Conservation (phyloP, 305 asterid genomes). For the Plantago coronopus region DNA sequence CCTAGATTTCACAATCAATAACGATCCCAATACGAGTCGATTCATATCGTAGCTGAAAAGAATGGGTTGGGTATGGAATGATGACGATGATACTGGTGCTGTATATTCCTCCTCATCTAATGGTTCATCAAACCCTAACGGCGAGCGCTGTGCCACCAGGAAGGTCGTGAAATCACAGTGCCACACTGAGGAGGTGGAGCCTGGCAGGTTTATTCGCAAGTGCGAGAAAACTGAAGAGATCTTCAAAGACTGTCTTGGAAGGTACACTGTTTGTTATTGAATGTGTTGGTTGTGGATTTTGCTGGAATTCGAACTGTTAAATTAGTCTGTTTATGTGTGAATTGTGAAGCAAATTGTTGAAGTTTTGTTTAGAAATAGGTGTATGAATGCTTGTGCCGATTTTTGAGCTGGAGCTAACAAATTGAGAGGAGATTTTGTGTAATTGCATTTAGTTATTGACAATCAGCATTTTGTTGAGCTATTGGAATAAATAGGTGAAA, state of each 20-base stretch:
- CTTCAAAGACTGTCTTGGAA: conserved; percentile 71
- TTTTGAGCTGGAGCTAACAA: too few species aligned
- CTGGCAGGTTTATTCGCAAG: conserved; percentile 70
- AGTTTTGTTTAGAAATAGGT: too few species aligned
- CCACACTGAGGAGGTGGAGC: conserved; percentile 74
- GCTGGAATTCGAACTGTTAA: background rate
- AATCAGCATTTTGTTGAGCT: too few species aligned
- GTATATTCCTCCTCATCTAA: conserved; percentile 20
- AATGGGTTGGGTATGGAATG: conserved; percentile 39
- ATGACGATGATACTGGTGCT: conserved; percentile 14
- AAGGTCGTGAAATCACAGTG: conserved; percentile 65
- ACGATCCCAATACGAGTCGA: background rate
- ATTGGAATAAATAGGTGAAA: too few species aligned
- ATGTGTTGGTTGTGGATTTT: background rate
- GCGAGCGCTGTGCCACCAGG: conserved; percentile 47
- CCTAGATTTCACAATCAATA: too few species aligned
- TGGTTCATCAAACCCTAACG: conserved; percentile 26
- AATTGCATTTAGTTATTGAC: too few species aligned
- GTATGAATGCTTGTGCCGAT: too few species aligned
- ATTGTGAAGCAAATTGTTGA: too few species aligned
- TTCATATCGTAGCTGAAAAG: background rate
- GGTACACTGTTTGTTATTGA: conserved; percentile 36
- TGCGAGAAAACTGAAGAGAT: conserved; percentile 71
- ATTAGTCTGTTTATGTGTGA: too few species aligned
- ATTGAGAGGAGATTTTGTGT: too few species aligned